These are phyloP conservation scores for Tricholoma saponaceum DNA, from an alignment of 768 basidiomycete genomes.

Conservation along the genomic window DNA sequence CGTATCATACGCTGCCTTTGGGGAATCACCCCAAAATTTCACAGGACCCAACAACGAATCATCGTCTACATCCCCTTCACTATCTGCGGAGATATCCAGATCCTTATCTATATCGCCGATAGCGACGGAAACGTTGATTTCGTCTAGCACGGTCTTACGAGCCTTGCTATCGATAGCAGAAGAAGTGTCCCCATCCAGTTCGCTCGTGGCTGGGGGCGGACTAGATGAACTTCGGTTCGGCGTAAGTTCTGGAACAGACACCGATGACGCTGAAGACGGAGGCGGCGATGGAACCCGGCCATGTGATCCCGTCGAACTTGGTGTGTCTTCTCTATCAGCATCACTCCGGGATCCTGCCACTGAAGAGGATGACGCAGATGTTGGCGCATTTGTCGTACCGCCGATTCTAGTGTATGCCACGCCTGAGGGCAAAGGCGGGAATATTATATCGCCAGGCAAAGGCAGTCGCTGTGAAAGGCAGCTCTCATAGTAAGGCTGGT, in stretches of 20 bases:
- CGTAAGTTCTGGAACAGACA: conserved; percentile 57
- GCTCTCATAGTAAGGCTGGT: conserved; percentile 71
- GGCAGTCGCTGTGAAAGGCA: conserved; percentile 38
- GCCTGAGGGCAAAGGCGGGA: conserved; percentile 64
- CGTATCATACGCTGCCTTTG: conserved; percentile 19
- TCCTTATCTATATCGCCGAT: conserved; percentile 7
- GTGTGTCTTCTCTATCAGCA: conserved; percentile 2
- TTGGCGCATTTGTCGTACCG: conserved; percentile 16
- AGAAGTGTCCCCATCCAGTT: conserved; percentile 28
- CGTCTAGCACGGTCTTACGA: background rate
- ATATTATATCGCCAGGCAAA: conserved; percentile 60
- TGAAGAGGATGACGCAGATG: conserved; percentile 23
- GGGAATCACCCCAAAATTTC: conserved; percentile 38
- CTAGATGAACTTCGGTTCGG: conserved; percentile 65
- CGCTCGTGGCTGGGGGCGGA: conserved; percentile 44
- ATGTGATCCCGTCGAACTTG: conserved; percentile 9
- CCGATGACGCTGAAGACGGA: conserved; percentile 35
- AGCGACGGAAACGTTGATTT: background rate
- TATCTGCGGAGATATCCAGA: conserved; percentile 19
- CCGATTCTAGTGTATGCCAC: conserved; percentile 29
- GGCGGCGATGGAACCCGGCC: conserved; percentile 21
- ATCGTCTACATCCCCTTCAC: conserved; percentile 31
- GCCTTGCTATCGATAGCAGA: conserved; percentile 6
- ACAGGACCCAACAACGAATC: conserved; percentile 37
- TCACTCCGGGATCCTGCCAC: conserved; percentile 1